Evolutionary conservation across 2,329 filamentous ascomycete genomes (phyloP).

Genomic region (Colletotrichum theobromicola): DNA sequence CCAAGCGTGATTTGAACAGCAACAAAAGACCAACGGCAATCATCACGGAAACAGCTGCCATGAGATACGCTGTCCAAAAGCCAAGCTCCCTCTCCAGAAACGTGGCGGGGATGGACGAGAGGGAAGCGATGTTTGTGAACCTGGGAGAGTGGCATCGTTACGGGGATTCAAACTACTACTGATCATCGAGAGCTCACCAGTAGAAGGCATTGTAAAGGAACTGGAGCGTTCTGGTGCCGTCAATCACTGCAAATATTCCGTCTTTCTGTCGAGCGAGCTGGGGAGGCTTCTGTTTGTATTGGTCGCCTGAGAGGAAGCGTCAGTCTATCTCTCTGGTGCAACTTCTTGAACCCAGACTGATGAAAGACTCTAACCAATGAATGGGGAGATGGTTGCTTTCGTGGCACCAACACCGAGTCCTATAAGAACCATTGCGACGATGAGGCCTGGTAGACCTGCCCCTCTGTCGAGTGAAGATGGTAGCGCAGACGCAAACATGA

Average conservation of each 20-base stretch:
- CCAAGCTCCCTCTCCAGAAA: conserved; percentile 63
- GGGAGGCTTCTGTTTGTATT: conserved; percentile 58
- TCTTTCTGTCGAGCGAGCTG: conserved; percentile 23
- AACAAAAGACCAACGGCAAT: conserved; percentile 43
- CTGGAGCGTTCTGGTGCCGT: conserved; percentile 60
- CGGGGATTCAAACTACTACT: neutral
- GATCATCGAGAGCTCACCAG: conserved; percentile 25
- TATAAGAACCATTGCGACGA: conserved; percentile 60
- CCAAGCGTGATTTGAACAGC: conserved; percentile 5
- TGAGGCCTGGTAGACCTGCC: conserved; percentile 58
- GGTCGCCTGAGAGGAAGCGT: conserved; percentile 45
- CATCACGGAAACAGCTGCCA: conserved; percentile 61
- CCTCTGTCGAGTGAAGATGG: conserved; percentile 54
- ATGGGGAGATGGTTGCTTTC: conserved; percentile 53
- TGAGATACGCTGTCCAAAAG: conserved; percentile 64
- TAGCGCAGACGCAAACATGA: conserved; percentile 60
- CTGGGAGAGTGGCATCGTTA: conserved; percentile 16
- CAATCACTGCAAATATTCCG: conserved; percentile 53
- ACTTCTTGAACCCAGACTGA: rapidly evolving
- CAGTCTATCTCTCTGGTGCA: neutral
- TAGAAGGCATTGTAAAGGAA: conserved; percentile 70
- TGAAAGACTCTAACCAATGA: conserved; percentile 31
- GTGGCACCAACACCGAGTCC: conserved; percentile 65
- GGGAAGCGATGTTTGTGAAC: conserved; percentile 68
- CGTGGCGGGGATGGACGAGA: conserved; percentile 64